phyloP scores from a whole-genome alignment of 148 eudicot species.

The Rhododendron williamsianum region DNA sequence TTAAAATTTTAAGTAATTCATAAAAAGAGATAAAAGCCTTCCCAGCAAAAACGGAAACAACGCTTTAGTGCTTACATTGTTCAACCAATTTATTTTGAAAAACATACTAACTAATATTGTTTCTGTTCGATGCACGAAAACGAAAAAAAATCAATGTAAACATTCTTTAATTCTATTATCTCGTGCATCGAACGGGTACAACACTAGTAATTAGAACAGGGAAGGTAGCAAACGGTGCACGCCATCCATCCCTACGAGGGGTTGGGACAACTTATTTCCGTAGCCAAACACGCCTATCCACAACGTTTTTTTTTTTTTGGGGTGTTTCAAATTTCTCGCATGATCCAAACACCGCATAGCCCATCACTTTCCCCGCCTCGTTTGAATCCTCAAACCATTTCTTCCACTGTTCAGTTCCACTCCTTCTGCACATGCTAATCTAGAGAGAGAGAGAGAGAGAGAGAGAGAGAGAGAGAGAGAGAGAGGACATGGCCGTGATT shows the following conservation, averaged over 20 bases:
- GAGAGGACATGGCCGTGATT: conserved; percentile 28
- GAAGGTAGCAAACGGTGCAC: background rate
- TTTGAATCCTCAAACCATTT: background rate
- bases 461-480: background rate
- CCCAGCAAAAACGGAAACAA: too few species aligned
- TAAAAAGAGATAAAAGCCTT: too few species aligned
- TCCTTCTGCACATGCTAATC: background rate
- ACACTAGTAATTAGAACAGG: background rate
- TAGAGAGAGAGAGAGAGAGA: background rate
- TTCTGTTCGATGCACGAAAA: too few species aligned
- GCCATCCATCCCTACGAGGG: background rate
- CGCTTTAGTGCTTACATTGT: too few species aligned
- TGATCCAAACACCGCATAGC: background rate
- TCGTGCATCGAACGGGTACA: too few species aligned
- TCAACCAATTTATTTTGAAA: too few species aligned
- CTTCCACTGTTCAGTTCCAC: conserved; percentile 2
- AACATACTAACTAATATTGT: too few species aligned
- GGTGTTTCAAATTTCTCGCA: background rate
- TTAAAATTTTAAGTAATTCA: too few species aligned
- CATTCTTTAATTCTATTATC: too few species aligned
- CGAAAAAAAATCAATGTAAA: too few species aligned
- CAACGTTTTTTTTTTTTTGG: too few species aligned
- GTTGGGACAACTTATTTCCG: background rate
- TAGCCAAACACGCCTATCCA: background rate
- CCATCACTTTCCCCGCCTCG: background rate